A percentile compares a stretch with the other conserved stretches of the same genome.
Conservation (phyloP, 2,329 filamentous ascomycete species). For the Fusarium sp. region DNA sequence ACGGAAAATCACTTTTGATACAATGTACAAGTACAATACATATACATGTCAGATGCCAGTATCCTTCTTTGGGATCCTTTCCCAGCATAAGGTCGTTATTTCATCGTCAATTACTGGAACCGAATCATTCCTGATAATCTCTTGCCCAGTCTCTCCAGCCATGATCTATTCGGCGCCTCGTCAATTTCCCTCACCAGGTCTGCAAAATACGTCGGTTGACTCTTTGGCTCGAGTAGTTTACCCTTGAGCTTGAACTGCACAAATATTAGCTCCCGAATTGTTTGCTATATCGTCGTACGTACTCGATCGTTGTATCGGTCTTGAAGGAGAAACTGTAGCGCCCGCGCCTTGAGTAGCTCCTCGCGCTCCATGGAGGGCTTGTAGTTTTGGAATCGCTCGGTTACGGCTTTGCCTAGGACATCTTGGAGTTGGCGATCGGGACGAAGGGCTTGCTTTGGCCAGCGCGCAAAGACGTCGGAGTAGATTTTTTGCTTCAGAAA, state of each 20-base stretch:
- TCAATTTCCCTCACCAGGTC: constrained; percentile 73
- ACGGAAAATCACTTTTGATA: constrained; percentile 43
- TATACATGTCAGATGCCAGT: constrained; percentile 39
- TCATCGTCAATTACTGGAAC: constrained; percentile 58
- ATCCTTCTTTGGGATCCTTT: constrained; percentile 37
- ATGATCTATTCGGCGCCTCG: constrained; percentile 69
- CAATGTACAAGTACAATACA: constrained; percentile 45
- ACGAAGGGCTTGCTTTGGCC: constrained; percentile 74
- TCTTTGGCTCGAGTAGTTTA: constrained; percentile 67
- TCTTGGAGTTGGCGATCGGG: constrained; percentile 73
- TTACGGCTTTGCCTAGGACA: constrained; percentile 58
- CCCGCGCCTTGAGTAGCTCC: constrained; percentile 69
- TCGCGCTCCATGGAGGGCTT: constrained; percentile 57
- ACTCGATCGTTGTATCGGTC: constrained; percentile 71
- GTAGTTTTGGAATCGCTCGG: constrained; percentile 52
- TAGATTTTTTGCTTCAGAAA: constrained; percentile 52
- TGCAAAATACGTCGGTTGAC: constrained; percentile 73
- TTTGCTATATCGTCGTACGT: constrained; percentile 32
- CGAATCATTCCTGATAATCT: constrained; percentile 70
- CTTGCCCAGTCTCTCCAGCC: constrained; percentile 64
- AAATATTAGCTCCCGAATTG: constrained; percentile 14
- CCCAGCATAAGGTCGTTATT: constrained; percentile 21
- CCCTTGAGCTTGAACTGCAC: constrained; percentile 58
- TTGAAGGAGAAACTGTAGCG: constrained; percentile 69
- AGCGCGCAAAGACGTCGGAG: constrained; percentile 60